Conservation (phyloP, 768 basidiomycete species). For the Lactifluus rugatus region DNA sequence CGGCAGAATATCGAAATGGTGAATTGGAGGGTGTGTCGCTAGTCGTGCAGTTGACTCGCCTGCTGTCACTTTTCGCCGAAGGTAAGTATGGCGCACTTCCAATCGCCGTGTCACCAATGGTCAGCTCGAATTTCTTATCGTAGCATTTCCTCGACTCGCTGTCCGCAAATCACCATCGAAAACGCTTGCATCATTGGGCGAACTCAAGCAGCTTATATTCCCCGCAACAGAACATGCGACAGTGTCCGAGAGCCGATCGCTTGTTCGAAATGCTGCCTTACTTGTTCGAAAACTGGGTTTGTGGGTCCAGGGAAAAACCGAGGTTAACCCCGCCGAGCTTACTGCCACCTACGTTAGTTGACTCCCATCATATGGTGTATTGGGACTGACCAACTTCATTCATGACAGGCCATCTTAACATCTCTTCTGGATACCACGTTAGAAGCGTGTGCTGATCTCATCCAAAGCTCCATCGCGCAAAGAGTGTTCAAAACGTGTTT, state of each 20-base stretch:
- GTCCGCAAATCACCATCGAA: constrained; percentile 12
- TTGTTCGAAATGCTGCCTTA: constrained; percentile 5
- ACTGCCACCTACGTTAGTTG: constrained; percentile 7
- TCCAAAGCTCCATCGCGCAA: constrained; percentile 14
- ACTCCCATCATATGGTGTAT: not conserved
- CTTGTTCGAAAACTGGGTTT: constrained; percentile 5
- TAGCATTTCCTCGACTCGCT: constrained; percentile 23
- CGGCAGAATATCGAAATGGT: constrained; percentile 17
- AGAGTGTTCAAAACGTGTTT: constrained; percentile 13
- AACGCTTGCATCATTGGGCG: constrained; percentile 4
- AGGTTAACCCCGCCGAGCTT: constrained; percentile 4
- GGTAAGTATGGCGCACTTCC: constrained; percentile 12
- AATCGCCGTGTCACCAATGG: not conserved
- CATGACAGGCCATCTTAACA: constrained; percentile 6
- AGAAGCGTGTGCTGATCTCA: constrained; percentile 12
- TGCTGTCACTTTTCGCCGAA: constrained; percentile 20
- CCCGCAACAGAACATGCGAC: not conserved
- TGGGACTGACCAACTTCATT: not conserved
- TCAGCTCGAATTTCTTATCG: not conserved
- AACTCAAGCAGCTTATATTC: constrained; percentile 10
- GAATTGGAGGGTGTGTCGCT: constrained; percentile 1
- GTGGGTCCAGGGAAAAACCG: constrained; percentile 7
- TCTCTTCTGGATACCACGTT: constrained; percentile 16
- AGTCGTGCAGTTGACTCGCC: constrained; percentile 20
- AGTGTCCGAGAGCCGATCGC: constrained; percentile 5